Base-by-base conservation (phyloP, 2,329 filamentous ascomycete genomes). In the Hymenoscyphus occultus region DNA sequence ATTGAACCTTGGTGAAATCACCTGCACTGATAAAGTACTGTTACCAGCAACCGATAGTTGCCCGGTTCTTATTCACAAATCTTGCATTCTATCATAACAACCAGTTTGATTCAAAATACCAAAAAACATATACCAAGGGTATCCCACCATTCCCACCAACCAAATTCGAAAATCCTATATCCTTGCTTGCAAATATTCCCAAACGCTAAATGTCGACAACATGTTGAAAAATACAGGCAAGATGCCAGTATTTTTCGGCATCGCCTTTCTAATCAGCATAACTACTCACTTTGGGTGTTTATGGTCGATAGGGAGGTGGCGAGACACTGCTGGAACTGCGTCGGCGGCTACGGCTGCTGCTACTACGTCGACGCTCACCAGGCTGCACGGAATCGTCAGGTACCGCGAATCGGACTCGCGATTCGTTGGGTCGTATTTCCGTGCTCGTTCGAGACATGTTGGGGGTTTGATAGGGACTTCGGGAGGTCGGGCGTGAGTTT, bases 371-470 rank as follows among this genome's bases (percentile, higher is more conserved):
- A n/a, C 19, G 45, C 10, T 51, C 45, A 51, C 45, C 45, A 51
- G 45, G 45, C n/a, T 51, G 45, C 22, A 19, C 19, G 22, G 45
- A 22, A 51, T 51, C 22, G 22, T 51, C 7, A 3, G 82, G 84
- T 76, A 85, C 88, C 71, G 83, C 86, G 78, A 84, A 96, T 78
- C 82, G 93, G 75, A 83, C 86, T 77, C 92, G 92, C 72, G 93
- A 91, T 96, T 96, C 86, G 61, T 35, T n/a, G 19, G 61, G 22
- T 56, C 70, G 66, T 28, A 64, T 59, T 3, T 64, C 64, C 2
- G 61, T 65, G 22, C 66, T 60, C 13, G 66, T 65, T 51, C 69
- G 64, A 9, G 63, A 65, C 51, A 65, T 62, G 28, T 68, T 65
- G 19, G 51, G 59, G 14, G 39, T 39, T 48, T 64, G 65, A 5